Percentiles rank a stretch among this genome's conserved stretches.
Evolutionary conservation across 1,139 yeast species (phyloP).

Genomic region (Kurtzmaniella natalensis): DNA sequence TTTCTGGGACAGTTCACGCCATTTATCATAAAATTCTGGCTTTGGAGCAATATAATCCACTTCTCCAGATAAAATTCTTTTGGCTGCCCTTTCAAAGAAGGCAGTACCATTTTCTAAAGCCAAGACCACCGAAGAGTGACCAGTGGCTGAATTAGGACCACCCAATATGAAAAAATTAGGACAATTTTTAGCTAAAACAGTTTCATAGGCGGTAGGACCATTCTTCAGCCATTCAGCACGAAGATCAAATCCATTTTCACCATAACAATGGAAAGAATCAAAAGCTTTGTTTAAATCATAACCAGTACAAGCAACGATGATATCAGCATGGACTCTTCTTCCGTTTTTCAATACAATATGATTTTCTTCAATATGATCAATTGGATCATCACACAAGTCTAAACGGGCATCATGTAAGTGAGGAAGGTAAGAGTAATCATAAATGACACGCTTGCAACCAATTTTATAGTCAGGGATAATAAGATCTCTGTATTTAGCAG

Average conservation of each 20-base stretch:
- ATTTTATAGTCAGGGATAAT: slow-evolving; percentile 37
- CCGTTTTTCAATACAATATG: slow-evolving; percentile 30
- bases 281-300: slow-evolving; percentile 24
- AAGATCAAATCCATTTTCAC: slow-evolving; percentile 23
- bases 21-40: slow-evolving; percentile 29
- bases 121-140: slow-evolving; percentile 40
- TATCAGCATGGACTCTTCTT: slow-evolving; percentile 28
- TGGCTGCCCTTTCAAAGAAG: slow-evolving; percentile 22
- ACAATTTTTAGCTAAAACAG: slow-evolving; percentile 27
- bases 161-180: slow-evolving; percentile 36
- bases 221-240: slow-evolving; percentile 25
- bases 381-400: slow-evolving; percentile 20
- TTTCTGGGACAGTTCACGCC: slow-evolving; percentile 29
- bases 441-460: slow-evolving; percentile 42
- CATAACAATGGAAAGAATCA: slow-evolving; percentile 19
- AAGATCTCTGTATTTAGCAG: slow-evolving; percentile 28
- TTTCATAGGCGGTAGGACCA: slow-evolving; percentile 35
- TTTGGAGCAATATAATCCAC: slow-evolving; percentile 29
- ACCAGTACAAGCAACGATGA: slow-evolving; percentile 45
- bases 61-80: slow-evolving; percentile 26
- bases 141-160: slow-evolving; percentile 44
- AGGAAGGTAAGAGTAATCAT: slow-evolving; percentile 35
- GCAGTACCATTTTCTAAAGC: slow-evolving; percentile 37
- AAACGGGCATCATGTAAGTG: slow-evolving; percentile 29
- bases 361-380: slow-evolving; percentile 25